Evolutionary conservation across 2,329 filamentous ascomycete species (phyloP).

Genomic region (Ambrosiella xylebori): DNA sequence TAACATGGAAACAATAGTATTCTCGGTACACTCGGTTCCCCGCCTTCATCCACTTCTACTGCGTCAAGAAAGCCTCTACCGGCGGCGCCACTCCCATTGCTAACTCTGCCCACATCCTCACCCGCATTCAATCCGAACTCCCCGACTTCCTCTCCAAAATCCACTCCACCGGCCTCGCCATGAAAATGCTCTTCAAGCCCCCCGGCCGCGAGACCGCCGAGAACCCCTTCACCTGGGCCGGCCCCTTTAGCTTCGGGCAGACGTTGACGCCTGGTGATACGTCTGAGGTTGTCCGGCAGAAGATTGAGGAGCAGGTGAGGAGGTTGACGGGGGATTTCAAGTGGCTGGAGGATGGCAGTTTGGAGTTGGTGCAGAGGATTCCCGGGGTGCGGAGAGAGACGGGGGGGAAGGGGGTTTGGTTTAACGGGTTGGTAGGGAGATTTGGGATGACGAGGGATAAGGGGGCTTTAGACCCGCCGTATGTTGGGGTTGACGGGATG

Average conservation of each 20-base stretch:
- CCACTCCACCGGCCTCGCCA: slow-evolving; percentile 13
- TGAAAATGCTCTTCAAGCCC: slow-evolving; percentile 15
- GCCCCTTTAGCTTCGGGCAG: slow-evolving; percentile 18
- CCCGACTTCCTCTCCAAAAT: slow-evolving; percentile 14
- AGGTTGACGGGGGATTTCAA: slow-evolving; percentile 13
- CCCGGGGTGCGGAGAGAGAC: slow-evolving; percentile 12
- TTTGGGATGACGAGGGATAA: slow-evolving; percentile 14
- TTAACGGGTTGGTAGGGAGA: slow-evolving; percentile 14
- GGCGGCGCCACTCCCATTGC: slow-evolving; percentile 14
- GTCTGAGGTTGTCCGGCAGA: slow-evolving; percentile 5
- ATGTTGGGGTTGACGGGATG: slow-evolving; percentile 14
- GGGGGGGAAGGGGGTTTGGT: slow-evolving; percentile 12
- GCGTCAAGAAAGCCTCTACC: slow-evolving; percentile 13
- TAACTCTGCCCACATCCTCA: slow-evolving; percentile 12
- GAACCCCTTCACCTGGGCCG: slow-evolving; percentile 14
- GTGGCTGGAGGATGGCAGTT: slow-evolving; percentile 12
- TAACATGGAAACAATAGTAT: slow-evolving; percentile 3
- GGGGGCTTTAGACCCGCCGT: slow-evolving; percentile 13
- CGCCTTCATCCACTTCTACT: slow-evolving; percentile 14
- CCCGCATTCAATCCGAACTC: slow-evolving; percentile 12
- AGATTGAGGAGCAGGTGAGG: slow-evolving; percentile 14
- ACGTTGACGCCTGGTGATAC: slow-evolving; percentile 15
- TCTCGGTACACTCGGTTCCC: slow-evolving; percentile 14
- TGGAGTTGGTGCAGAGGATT: slow-evolving; percentile 14
- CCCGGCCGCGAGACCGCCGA: slow-evolving; percentile 14